Evolutionary conservation across 805 yeast genomes (phyloP).

Genomic region (Ogataea pignaliae): DNA sequence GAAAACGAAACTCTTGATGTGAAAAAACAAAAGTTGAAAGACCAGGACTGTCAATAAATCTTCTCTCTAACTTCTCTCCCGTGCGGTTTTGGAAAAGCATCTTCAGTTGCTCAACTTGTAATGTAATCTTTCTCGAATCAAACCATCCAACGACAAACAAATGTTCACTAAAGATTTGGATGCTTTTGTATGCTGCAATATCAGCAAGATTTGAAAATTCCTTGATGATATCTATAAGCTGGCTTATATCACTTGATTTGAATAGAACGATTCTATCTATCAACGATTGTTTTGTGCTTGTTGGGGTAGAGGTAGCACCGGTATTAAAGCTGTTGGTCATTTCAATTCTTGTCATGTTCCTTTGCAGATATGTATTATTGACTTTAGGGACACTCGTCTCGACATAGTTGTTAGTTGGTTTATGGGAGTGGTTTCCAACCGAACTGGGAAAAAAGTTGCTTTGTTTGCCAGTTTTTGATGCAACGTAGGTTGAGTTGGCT

Average conservation of each 20-base stretch:
- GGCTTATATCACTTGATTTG: constrained; percentile 6
- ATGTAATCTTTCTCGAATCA: constrained; percentile 21
- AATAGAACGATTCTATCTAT: constrained; percentile 15
- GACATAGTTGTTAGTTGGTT: too few species aligned
- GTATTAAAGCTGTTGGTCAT: too few species aligned
- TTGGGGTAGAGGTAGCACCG: background rate
- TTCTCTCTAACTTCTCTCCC: constrained; percentile 4
- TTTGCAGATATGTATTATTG: too few species aligned
- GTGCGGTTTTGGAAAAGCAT: constrained; percentile 8
- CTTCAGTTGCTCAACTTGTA: constrained; percentile 14
- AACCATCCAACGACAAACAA: constrained; percentile 27
- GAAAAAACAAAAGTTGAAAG: constrained; percentile 11
- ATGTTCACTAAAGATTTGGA: constrained; percentile 1
- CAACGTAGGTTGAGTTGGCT: too few species aligned
- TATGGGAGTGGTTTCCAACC: too few species aligned
- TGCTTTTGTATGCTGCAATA: constrained; percentile 12
- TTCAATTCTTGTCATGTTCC: too few species aligned
- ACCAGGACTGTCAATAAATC: constrained; percentile 4
- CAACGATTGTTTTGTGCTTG: background rate
- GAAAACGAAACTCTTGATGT: constrained; percentile 18
- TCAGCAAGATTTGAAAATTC: constrained; percentile 11
- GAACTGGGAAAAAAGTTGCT: too few species aligned
- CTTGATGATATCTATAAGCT: constrained; percentile 7
- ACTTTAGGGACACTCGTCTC: too few species aligned
- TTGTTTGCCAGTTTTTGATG: too few species aligned